Conservation (phyloP, 108 stramenopile species). For the Mayamaea pseudoterrestris region DNA sequence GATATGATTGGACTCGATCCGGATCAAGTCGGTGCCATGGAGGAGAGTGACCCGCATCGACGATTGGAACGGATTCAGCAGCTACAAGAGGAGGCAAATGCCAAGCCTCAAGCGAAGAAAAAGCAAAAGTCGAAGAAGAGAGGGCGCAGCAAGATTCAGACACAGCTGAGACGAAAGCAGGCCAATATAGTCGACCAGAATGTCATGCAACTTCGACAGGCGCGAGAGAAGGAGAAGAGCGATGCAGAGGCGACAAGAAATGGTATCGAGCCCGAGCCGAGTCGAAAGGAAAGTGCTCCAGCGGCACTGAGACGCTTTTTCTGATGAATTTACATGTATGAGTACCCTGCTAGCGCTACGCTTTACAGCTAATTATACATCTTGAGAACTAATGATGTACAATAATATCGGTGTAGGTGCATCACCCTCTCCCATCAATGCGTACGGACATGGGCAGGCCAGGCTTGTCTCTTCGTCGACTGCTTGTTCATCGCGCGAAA, state of each 20-base stretch:
- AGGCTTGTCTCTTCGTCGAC: no score
- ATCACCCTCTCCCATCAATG: no score
- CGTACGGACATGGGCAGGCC: no score
- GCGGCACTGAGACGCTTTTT: not conserved
- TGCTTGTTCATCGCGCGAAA: no score
- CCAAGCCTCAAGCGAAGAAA: slow-evolving; percentile 23
- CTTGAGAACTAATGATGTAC: no score
- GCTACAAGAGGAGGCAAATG: slow-evolving; percentile 53
- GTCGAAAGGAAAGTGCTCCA: not conserved
- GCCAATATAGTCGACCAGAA: slow-evolving; percentile 87
- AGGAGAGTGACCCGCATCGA: slow-evolving; percentile 48
- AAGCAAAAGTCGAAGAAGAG: slow-evolving; percentile 90
- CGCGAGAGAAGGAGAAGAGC: slow-evolving; percentile 55
- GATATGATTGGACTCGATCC: slow-evolving; percentile 95
- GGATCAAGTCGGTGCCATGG: slow-evolving; percentile 76
- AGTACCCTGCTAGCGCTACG: no score
- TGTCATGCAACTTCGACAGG: slow-evolving; percentile 50
- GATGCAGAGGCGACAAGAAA: slow-evolving; percentile 15
- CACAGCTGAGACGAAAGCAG: slow-evolving; percentile 83
- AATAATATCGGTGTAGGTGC: no score
- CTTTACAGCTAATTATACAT: no score
- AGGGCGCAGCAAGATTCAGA: slow-evolving; percentile 92
- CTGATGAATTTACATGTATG: no score
- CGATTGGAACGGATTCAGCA: slow-evolving; percentile 46
- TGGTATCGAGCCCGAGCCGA: slow-evolving; percentile 4